Evolutionary conservation across 1,139 yeast species (phyloP).

Genomic region (Candida sanyaensis): DNA sequence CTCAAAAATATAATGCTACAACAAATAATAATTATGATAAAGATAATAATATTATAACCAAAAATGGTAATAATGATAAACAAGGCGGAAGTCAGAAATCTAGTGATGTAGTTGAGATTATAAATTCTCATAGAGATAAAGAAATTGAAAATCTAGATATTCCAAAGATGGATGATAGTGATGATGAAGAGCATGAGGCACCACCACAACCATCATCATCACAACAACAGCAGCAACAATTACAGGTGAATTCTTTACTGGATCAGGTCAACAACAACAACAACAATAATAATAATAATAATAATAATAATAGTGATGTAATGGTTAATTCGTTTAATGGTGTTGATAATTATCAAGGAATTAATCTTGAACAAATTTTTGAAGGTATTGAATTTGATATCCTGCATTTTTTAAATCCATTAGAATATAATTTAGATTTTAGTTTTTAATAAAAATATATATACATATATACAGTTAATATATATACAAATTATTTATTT

Average conservation of each 20-base stretch:
- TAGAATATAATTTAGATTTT: constrained; percentile 24
- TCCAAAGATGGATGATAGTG: constrained; percentile 24
- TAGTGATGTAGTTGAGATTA: constrained; percentile 37
- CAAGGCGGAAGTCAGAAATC: constrained; percentile 1
- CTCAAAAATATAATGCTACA: constrained; percentile 20
- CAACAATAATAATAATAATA: no score
- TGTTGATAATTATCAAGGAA: background rate
- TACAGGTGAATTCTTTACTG: background rate
- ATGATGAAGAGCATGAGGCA: background rate
- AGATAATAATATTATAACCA: background rate
- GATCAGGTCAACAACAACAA: no score
- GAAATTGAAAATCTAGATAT: constrained; percentile 46
- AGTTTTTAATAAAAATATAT: constrained; percentile 1
- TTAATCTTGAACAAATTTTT: constrained; percentile 26
- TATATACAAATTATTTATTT: background rate
- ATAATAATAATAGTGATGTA: background rate
- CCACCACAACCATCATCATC: background rate
- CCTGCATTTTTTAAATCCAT: constrained; percentile 28
- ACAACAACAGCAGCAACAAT: background rate
- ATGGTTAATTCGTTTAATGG: background rate
- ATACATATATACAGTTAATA: background rate
- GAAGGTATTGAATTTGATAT: constrained; percentile 35
- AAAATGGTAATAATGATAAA: background rate
- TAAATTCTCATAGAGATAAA: constrained; percentile 38
- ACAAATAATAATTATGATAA: background rate